Evolutionary conservation across 352 stramenopile species (phyloP).

Genomic region (Globisporangium emineosum): DNA sequence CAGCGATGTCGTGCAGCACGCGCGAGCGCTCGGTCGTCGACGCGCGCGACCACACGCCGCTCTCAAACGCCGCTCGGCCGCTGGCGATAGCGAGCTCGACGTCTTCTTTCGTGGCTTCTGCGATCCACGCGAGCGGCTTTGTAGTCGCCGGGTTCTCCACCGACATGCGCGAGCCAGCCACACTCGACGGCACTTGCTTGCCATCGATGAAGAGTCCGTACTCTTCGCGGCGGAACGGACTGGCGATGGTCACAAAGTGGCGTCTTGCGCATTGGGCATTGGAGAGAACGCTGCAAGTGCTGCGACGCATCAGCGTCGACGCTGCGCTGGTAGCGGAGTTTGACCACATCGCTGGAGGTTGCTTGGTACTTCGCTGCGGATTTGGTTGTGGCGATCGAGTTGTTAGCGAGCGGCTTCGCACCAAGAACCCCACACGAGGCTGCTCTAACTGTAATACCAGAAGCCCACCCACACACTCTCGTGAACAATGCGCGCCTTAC

Average conservation of each 20-base stretch:
- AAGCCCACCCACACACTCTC: background rate
- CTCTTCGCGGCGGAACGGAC: constrained; percentile 26
- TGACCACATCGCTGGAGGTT: constrained; percentile 2
- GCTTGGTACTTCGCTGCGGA: background rate
- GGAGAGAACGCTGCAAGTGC: background rate
- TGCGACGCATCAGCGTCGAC: background rate
- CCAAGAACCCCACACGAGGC: background rate
- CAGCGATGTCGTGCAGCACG: constrained; percentile 40
- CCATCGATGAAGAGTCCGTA: constrained; percentile 52
- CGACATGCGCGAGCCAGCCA: constrained; percentile 17
- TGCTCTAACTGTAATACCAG: background rate
- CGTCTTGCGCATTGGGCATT: background rate
- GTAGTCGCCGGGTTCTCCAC: constrained; percentile 57
- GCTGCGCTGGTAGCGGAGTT: background rate
- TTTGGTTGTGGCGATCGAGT: background rate
- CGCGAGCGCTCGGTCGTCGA: constrained; percentile 30
- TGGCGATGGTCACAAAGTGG: background rate
- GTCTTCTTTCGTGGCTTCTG: constrained; percentile 28
- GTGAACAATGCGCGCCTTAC: constrained; percentile 11
- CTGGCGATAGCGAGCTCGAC: constrained; percentile 35
- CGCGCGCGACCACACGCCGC: constrained; percentile 29
- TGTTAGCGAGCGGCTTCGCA: background rate
- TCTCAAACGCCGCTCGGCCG: constrained; percentile 29
- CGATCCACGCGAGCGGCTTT: constrained; percentile 34
- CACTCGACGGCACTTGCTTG: constrained; percentile 27